Base-by-base conservation (phyloP, 2,329 filamentous ascomycete species). In the Colletotrichum sp. region DNA sequence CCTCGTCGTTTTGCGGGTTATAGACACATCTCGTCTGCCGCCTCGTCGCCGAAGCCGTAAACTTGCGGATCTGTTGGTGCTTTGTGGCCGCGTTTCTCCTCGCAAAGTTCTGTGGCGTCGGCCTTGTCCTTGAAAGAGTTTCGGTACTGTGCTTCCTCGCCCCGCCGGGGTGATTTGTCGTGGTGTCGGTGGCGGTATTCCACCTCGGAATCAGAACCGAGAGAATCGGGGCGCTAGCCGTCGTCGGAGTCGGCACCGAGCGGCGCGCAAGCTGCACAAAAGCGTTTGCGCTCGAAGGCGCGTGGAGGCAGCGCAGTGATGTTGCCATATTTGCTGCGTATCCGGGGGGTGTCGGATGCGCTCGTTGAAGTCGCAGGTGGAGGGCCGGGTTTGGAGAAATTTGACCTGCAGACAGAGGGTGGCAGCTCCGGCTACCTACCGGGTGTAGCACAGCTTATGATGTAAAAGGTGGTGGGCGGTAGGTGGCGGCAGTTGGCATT, bases 1-100 rank as follows among this genome's bases (percentile, higher is more conserved):
- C 92, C 36, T 98, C 95, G 83, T 97, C 95, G 72, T 90, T 90
- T 79, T 93, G 92, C 1, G 95, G 95, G 82, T 99, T 98, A 78
- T 88, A 84, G 6, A 92, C 85, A 57, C 88, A 88, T 34, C 85
- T 83, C 0, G 92, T 93, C 75, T 85, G 86, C 32, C 80, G 78
- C 66, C 81, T 81, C 8, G 80, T 26, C 1, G 81, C 44, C 3
- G 88, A 85, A 24, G 83, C 82, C 30, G 85, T 83, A 72, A 90
- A 90, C 16, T 71, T 52, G 67, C 82, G 78, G 18, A 28, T 68
- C 34, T 78, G 70, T 21, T 28, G 30, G 9, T 57, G 24, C 24
- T 66, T 39, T 59, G 15, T 16, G 4, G 24, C n/a, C 9, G 30
- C 15, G 9, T 15, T 74, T 21, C 24, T 76, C 34, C 34, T 44